These are phyloP conservation scores for Suillus weaverae DNA, from an alignment of 768 basidiomycete species.

Conservation along the genomic window DNA sequence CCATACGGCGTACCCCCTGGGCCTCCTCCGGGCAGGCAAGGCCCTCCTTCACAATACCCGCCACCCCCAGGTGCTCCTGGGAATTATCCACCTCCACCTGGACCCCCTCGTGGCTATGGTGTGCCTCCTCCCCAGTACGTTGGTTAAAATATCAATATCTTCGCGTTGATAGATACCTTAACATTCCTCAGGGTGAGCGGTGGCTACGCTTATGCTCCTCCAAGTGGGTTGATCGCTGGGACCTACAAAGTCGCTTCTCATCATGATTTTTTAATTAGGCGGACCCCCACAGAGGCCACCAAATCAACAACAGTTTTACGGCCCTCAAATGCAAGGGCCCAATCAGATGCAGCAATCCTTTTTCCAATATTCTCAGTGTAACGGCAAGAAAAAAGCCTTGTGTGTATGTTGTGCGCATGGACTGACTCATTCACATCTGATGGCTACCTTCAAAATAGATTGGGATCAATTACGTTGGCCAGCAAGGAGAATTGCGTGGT, in stretches of 20 bases:
- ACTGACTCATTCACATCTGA: not conserved
- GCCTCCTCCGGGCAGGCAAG: constrained; percentile 17
- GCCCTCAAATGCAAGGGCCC: constrained; percentile 52
- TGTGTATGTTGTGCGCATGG: constrained; percentile 53
- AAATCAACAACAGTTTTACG: constrained; percentile 57
- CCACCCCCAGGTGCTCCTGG: constrained; percentile 1
- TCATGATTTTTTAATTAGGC: constrained; percentile 3
- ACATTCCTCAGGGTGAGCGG: constrained; percentile 2
- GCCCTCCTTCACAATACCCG: constrained; percentile 17
- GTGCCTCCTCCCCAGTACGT: constrained; percentile 5
- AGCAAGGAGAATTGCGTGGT: constrained; percentile 65
- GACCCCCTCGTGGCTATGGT: constrained; percentile 16
- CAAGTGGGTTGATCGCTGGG: constrained; percentile 3
- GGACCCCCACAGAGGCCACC: constrained; percentile 57
- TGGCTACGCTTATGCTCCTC: constrained; percentile 8
- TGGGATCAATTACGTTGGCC: constrained; percentile 85
- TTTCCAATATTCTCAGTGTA: constrained; percentile 91
- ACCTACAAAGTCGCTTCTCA: not conserved
- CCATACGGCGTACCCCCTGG: constrained; percentile 22
- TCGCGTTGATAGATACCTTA: constrained; percentile 10
- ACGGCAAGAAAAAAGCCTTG: constrained; percentile 83
- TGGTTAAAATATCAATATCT: constrained; percentile 4
- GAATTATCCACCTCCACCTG: constrained; percentile 18
- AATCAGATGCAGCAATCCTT: constrained; percentile 54
- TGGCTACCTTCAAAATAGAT: constrained; percentile 47